Evolutionary conservation across 768 basidiomycete species (phyloP), one percentile per base, ranked within the genome.

Genomic region (Antrodiella citrinella): DNA sequence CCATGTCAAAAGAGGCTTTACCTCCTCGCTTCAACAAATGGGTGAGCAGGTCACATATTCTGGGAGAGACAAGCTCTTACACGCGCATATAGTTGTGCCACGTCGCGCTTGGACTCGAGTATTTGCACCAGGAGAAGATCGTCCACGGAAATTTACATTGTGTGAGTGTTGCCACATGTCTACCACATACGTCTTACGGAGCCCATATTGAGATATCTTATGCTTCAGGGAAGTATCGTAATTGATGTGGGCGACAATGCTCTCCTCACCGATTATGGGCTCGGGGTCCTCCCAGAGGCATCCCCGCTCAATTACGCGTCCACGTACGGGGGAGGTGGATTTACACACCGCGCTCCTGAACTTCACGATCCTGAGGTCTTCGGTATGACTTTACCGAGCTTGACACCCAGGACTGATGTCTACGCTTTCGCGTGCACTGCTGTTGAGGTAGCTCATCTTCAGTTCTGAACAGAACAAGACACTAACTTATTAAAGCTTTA

Each of bases 231-330:
- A 2, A 57, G 52, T 19, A 46, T 57, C 30, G 50, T 57, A 13
- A 48, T 57, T 15, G 50, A 51, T 24, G 39, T 22, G 15, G 26
- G 19, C 41, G 23, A 38, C 5, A 7, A 48, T 42, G 47, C 47
- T n/a, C 40, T 40, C 12, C 42, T 57, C 19, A 46, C 56, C 4
- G 56, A 57, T 26, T 57, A 54, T 41, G 56, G 56, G 12, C 47
- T 54, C 2, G 30, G 44, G 4, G 45, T 18, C 13, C 21, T 47
- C 25, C n/a, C 42, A 5, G 49, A 30, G 26, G 40, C 42, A 23
- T 9, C 15, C 19, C 26, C 47, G 11, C n/a, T 11, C 19, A 40
- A 35, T 11, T 20, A 22, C 19, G 30, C n/a, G 9, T 26, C 43
- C 15, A 5, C 45, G 3, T 10, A 15, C 13, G 22, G 18, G 4